A percentile compares a stretch with the other conserved stretches of the same genome.
These are phyloP conservation scores for Umbellularia californica DNA, from an alignment of 164 flowering plant species.

Conservation along the genomic window DNA sequence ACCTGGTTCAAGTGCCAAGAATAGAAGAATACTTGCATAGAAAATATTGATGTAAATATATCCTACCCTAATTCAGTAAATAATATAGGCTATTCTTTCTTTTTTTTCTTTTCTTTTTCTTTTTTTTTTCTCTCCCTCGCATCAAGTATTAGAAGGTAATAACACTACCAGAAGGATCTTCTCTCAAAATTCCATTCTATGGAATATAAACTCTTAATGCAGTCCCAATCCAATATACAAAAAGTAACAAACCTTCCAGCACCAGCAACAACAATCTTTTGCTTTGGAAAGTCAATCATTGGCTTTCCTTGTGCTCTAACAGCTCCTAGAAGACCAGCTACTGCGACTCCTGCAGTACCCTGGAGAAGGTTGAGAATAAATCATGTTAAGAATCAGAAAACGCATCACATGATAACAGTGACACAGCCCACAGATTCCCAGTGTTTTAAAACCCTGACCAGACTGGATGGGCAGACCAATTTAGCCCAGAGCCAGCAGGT, in stretches of 20 bases:
- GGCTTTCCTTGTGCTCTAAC: slow-evolving; percentile 97
- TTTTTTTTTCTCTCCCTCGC: too few species aligned
- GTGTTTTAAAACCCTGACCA: too few species aligned
- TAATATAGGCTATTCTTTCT: not conserved
- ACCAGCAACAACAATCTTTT: slow-evolving; percentile 97
- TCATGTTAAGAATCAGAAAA: too few species aligned
- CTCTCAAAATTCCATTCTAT: not conserved
- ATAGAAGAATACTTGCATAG: too few species aligned
- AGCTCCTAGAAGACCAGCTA: slow-evolving; percentile 98
- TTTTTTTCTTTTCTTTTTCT: too few species aligned
- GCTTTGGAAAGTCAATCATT: slow-evolving; percentile 97
- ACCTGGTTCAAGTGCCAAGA: too few species aligned
- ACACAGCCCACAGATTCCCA: too few species aligned
- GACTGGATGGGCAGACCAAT: too few species aligned
- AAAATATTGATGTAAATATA: too few species aligned
- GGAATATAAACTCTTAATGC: not conserved
- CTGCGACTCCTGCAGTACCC: slow-evolving; percentile 99
- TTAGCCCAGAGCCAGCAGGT: too few species aligned
- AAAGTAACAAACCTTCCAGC: slow-evolving; percentile 80
- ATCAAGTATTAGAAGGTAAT: not conserved
- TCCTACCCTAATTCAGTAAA: not conserved
- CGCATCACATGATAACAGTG: too few species aligned
- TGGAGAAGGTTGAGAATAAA: slow-evolving; percentile 16
- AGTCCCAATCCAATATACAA: not conserved
- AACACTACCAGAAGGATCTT: too few species aligned